phyloP scores from a whole-genome alignment of 1,139 yeast species.

The Lodderomyces margitis region DNA sequence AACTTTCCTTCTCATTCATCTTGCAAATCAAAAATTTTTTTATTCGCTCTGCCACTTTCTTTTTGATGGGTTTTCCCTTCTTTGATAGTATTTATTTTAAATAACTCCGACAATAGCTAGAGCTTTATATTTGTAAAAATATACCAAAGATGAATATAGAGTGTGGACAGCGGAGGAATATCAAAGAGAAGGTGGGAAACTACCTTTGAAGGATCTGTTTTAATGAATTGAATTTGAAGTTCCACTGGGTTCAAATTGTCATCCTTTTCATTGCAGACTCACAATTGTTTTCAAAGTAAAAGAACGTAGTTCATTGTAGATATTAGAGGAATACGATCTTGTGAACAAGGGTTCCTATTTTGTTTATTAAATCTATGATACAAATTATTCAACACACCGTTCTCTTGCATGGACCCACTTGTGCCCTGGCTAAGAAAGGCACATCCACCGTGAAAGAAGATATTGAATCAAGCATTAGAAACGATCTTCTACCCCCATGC shows the following conservation, averaged over 20 bases:
- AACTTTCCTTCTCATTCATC: neutral
- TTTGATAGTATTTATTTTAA: slow-evolving; percentile 22
- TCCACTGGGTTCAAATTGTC: neutral
- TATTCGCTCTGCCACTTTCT: slow-evolving; percentile 12
- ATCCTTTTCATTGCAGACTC: neutral
- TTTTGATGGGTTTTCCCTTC: slow-evolving; percentile 13
- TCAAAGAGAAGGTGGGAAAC: slow-evolving; percentile 2
- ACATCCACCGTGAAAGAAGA: no score
- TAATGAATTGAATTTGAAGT: neutral
- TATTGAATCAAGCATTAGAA: no score
- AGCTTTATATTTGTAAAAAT: slow-evolving; percentile 44
- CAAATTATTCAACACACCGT: neutral
- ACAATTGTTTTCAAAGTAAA: neutral
- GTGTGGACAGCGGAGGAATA: slow-evolving; percentile 79
- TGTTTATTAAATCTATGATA: neutral
- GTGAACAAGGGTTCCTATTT: no score
- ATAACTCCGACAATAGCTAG: slow-evolving; percentile 56
- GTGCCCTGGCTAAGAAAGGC: no score
- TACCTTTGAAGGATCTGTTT: neutral
- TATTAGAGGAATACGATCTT: no score
- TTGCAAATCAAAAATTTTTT: slow-evolving; percentile 5
- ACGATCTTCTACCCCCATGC: no score
- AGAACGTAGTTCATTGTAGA: no score
- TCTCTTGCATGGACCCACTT: no score
- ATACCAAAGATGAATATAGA: slow-evolving; percentile 37